Evolutionary conservation across 805 yeast genomes (phyloP).

Genomic region (Cyberlindnera mrakii): DNA sequence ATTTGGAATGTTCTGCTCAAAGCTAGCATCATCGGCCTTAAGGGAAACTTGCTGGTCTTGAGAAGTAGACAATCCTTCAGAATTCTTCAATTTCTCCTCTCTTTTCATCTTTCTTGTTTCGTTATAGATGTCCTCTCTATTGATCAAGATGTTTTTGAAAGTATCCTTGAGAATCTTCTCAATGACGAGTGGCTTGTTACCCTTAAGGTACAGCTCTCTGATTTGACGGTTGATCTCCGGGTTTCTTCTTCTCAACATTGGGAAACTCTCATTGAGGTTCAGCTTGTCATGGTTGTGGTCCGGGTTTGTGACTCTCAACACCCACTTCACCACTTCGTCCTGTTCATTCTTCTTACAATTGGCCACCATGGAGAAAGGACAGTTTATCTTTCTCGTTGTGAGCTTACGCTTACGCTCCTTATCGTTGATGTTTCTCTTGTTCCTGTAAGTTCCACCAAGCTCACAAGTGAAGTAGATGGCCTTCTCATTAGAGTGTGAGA

Average conservation of each 20-base stretch:
- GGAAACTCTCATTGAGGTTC: constrained; percentile 24
- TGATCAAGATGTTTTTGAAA: constrained; percentile 23
- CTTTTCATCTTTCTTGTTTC: constrained; percentile 29
- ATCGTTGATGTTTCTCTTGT: constrained; percentile 26
- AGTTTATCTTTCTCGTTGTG: constrained; percentile 26
- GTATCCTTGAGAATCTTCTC: constrained; percentile 21
- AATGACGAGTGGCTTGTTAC: constrained; percentile 24
- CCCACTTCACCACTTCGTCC: constrained; percentile 23
- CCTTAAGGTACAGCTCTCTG: constrained; percentile 24
- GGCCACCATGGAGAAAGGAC: constrained; percentile 27
- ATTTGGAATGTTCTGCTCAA: constrained; percentile 25
- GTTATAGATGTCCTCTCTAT: constrained; percentile 26
- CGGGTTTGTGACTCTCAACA: constrained; percentile 21
- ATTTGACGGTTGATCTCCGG: constrained; percentile 26
- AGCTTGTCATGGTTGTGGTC: constrained; percentile 26
- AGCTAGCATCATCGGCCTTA: constrained; percentile 8
- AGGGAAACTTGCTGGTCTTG: constrained; percentile 6
- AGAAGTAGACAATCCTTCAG: constrained; percentile 2
- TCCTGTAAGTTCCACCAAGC: constrained; percentile 25
- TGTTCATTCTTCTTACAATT: constrained; percentile 25
- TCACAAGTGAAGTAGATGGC: constrained; percentile 27
- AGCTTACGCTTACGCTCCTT: constrained; percentile 26
- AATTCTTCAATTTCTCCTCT: constrained; percentile 21
- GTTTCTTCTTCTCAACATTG: constrained; percentile 27
- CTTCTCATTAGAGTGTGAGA: constrained; percentile 26